Evolutionary conservation across 169 alveolate genomes (phyloP), one percentile per base, ranked within the genome.

Genomic region (Neospora caninum): DNA sequence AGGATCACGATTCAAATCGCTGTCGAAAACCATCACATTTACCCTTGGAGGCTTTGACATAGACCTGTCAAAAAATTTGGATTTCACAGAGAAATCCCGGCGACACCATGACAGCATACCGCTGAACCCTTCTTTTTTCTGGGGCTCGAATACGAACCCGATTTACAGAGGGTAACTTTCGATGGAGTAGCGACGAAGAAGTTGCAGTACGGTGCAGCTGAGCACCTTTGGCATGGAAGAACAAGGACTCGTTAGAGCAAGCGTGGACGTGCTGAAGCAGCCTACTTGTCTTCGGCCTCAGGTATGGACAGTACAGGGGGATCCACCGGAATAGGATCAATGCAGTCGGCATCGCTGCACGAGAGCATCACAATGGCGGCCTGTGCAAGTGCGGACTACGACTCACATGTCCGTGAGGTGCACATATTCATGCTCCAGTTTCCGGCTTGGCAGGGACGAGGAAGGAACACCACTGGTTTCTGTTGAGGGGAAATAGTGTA

Each of bases 31-130:
- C n/a, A 22, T 64, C 73, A 13, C n/a, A 29, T 29, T 82, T 22
- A 82, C 89, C 53, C 89, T 27, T 42, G 69, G 89, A 82, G 34
- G 67, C 89, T 31, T 82, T 82, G 10, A 82, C 64, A 29, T 82
- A 82, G 41, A 82, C 89, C 89, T 82, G 89, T 16, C 53, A 43
- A 41, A 36, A 39, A 18, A 20, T 22, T 43, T 16, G 41, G 36
- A 67, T 36, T 9, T 82, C 64, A 41, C 29, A 16, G 39, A 43
- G 43, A 20, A 38, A 78, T 20, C 29, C 49, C 39, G 10, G 86
- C 49, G 39, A 78, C 27, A 20, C 31, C 39, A 38, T 2, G 9
- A 20, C 29, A n/a, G 31, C 86, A n/a, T 78, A 78, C 86, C 86
- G n/a, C n/a, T n/a, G 86, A 78, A n/a, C 86, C 86, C 45, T n/a